Percentiles rank a stretch among this genome's conserved stretches.
Conservation (phyloP, 2,329 filamentous ascomycete genomes). For the Aaosphaeria pasadenensis region DNA sequence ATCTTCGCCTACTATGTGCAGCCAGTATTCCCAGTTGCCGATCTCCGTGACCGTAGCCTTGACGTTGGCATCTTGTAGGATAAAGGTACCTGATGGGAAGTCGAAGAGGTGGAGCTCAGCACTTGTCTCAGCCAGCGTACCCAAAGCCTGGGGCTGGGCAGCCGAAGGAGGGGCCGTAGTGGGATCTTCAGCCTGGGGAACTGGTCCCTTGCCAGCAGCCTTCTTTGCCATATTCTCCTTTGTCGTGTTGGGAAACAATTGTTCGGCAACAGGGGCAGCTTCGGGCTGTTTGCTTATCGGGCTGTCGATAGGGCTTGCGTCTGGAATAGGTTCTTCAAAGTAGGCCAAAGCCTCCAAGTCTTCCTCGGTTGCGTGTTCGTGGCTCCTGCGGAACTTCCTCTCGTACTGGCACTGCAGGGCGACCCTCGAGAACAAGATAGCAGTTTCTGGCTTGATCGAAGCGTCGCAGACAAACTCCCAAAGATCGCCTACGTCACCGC, state of each 20-base stretch:
- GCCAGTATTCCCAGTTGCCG: constrained; percentile 92
- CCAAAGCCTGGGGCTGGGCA: constrained; percentile 64
- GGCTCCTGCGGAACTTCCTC: constrained; percentile 80
- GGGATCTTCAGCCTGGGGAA: constrained; percentile 40
- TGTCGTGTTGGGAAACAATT: constrained; percentile 35
- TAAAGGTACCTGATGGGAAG: constrained; percentile 80
- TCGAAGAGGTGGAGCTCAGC: constrained; percentile 94
- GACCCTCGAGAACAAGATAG: constrained; percentile 75
- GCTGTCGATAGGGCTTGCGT: constrained; percentile 56
- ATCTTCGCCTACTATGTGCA: constrained; percentile 75
- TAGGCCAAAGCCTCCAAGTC: constrained; percentile 85
- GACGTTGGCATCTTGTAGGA: constrained; percentile 72
- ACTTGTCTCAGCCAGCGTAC: constrained; percentile 70
- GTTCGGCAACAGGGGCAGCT: constrained; percentile 26
- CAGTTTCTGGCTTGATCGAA: constrained; percentile 65
- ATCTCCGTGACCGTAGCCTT: constrained; percentile 79
- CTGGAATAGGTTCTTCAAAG: constrained; percentile 59
- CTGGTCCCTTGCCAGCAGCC: constrained; percentile 30
- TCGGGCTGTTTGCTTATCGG: constrained; percentile 36
- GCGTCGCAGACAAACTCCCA: constrained; percentile 96
- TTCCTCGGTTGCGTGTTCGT: constrained; percentile 74
- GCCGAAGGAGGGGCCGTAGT: constrained; percentile 60
- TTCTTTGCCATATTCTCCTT: constrained; percentile 43
- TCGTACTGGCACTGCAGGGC: constrained; percentile 97
- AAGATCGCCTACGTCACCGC: constrained; percentile 89